A percentile compares a stretch with the other conserved stretches of the same genome.
Evolutionary conservation across 2,329 filamentous ascomycete species (phyloP).

Genomic region (Ophiosphaerella herpotricha): DNA sequence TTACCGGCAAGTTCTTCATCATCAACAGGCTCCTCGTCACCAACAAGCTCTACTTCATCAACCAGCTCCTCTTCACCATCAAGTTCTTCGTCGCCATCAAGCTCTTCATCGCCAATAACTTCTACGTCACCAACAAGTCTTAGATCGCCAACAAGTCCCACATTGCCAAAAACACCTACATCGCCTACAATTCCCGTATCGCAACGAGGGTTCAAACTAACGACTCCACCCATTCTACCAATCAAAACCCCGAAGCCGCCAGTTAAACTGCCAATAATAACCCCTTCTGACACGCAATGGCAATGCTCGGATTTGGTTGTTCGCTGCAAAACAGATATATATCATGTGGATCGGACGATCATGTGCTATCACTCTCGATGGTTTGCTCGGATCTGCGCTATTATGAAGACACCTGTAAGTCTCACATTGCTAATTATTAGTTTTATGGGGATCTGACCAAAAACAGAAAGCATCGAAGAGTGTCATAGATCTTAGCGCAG

Average conservation of each 20-base stretch:
- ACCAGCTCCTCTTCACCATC: no score
- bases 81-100: no score
- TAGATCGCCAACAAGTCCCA: no score
- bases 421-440: not conserved
- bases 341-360: constrained; percentile 36
- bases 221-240: not conserved
- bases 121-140: no score
- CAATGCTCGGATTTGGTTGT: constrained; percentile 36
- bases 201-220: no score
- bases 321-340: constrained; percentile 32
- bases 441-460: constrained; percentile 6
- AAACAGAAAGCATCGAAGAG: constrained; percentile 27
- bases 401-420: constrained; percentile 26
- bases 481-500: constrained; percentile 36
- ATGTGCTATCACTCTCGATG: constrained; percentile 37
- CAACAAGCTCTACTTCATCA: no score
- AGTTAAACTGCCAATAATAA: not conserved
- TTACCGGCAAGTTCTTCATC: no score
- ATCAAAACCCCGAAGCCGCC: constrained; percentile 3
- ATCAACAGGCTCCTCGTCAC: no score
- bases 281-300: constrained; percentile 10
- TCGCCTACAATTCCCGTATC: no score
- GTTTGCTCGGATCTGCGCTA: constrained; percentile 36
- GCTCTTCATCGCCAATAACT: no score
- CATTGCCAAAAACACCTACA: no score